Evolutionary conservation across 1,284 basidiomycete genomes (phyloP), one percentile per base, ranked within the genome.

Genomic region (Cystobasidiaceae sp.): DNA sequence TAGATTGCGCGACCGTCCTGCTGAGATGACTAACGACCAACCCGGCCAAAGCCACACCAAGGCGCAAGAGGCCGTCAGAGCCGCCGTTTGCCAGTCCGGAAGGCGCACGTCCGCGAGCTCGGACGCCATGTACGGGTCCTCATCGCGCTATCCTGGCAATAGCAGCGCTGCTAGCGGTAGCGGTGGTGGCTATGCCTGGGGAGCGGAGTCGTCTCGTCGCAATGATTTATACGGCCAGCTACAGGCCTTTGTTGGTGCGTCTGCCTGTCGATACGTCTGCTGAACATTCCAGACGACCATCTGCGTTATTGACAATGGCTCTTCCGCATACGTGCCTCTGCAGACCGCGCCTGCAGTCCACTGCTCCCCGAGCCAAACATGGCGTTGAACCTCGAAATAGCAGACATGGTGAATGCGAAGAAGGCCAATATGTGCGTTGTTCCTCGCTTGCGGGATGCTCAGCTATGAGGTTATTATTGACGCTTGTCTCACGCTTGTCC

Each of bases 371-470:
- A 93, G 75, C 90, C 93, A 19, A 96, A 97, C 77, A 89, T 94
- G 78, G 87, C 90, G 0, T 81, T 89, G 48, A 91, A 97, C 77
- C 83, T 98, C 70, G 93, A 97, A 77, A 86, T 98, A 48, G 91
- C 92, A 23, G 74, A 75, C 49, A 54, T 72, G 30, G 86, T 99
- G 78, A 96, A 94, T 77, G 81, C 81, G 71, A 97, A 97, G 81
- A 97, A 97, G 78, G 93, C 93, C 0, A 98, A 99, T 80, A 92
- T 84, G 89, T 93, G 78, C 71, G 89, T 81, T 8, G 7, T 21
- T 6, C n/a, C 17, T 23, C 15, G 11, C 8, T 3, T 8, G 15
- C 34, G 21, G 27, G 19, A 28, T 8, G 39, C 19, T 11, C n/a
- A 27, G 19, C n/a, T 28, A 37, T 4, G 17, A 11, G 48, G 19